Base-by-base conservation (phyloP, 78 protist species). In the Dictyostelium intermedium region DNA sequence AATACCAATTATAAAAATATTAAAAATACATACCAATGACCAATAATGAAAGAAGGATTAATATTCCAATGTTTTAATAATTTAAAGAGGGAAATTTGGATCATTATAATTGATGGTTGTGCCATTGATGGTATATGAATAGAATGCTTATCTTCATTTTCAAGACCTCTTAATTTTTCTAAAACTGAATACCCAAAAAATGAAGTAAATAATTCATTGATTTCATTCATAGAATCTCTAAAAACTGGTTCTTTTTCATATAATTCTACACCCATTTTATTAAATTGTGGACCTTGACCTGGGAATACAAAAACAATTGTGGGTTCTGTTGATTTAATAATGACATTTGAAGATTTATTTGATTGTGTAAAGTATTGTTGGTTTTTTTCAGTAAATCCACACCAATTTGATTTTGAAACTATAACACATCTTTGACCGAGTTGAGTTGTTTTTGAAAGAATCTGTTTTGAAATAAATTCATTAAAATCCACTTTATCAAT, bases 1-100 rank as follows among this genome's bases (percentile, higher is more conserved):
- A n/a, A n/a, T n/a, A n/a, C n/a, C n/a, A n/a, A n/a, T n/a, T n/a
- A n/a, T n/a, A n/a, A n/a, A 39, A 39, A 39, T 39, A 39, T 4
- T 39, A 39, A 39, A 39, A 39, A 39, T 39, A 39, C 27, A 34
- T 32, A 70, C 73, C 85, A 69, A 70, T 83, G 91, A 70, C 91
- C 91, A 43, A 72, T 30, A 14, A 83, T 74, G 70, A 83, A 30
- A 1, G 60, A n/a, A 45, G 91, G 91, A 27, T 70, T 63, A 70
- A 83, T 72, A 34, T 74, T 60, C 79, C 79, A 83, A 13, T 45
- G 25, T 45, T 70, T 66, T 23, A n/a, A 83, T 20, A 83, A 25
- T 45, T 70, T n/a, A 70, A 45, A 23, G 0, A 83, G 27, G 25
- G 76, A 43, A 4, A 66, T 20, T 47, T 83, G 91, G 2, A 83